These are phyloP conservation scores for Leccinum barrowsii DNA, from an alignment of 768 basidiomycete species.

Conservation along the genomic window DNA sequence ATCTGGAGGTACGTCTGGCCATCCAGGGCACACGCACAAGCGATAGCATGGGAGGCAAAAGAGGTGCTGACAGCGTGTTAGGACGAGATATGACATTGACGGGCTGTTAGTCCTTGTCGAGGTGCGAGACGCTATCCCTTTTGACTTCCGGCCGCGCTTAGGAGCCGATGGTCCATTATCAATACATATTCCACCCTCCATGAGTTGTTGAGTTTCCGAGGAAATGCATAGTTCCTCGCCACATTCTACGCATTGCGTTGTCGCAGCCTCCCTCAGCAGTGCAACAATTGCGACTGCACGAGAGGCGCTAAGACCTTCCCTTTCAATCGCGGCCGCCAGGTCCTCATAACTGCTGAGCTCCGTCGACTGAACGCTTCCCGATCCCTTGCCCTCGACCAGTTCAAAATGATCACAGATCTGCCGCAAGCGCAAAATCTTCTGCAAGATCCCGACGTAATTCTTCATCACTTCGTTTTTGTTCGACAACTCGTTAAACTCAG, in stretches of 20 bases:
- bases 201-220: slow-evolving; percentile 38
- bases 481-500: slow-evolving; percentile 84
- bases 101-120: slow-evolving; percentile 78
- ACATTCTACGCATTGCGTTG: slow-evolving; percentile 88
- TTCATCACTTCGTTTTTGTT: slow-evolving; percentile 94
- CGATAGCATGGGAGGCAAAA: slow-evolving; percentile 89
- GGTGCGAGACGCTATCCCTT: slow-evolving; percentile 55
- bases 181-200: slow-evolving; percentile 40
- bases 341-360: slow-evolving; percentile 69
- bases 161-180: slow-evolving; percentile 51
- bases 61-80: slow-evolving; percentile 93
- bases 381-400: slow-evolving; percentile 71
- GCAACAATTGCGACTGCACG: slow-evolving; percentile 82
- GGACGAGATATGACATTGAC: slow-evolving; percentile 54
- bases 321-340: slow-evolving; percentile 67
- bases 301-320: slow-evolving; percentile 71
- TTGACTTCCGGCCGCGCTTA: slow-evolving; percentile 53
- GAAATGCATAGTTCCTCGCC: slow-evolving; percentile 65
- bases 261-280: slow-evolving; percentile 82
- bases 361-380: slow-evolving; percentile 41
- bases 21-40: slow-evolving; percentile 69
- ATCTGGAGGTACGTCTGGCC: slow-evolving; percentile 67
- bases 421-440: slow-evolving; percentile 91
- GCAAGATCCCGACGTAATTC: slow-evolving; percentile 96
- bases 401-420: slow-evolving; percentile 98